A percentile compares a stretch with the other conserved stretches of the same genome.
Evolutionary conservation across 1,284 basidiomycete genomes (phyloP).

Genomic region (Albatrellus sp.): DNA sequence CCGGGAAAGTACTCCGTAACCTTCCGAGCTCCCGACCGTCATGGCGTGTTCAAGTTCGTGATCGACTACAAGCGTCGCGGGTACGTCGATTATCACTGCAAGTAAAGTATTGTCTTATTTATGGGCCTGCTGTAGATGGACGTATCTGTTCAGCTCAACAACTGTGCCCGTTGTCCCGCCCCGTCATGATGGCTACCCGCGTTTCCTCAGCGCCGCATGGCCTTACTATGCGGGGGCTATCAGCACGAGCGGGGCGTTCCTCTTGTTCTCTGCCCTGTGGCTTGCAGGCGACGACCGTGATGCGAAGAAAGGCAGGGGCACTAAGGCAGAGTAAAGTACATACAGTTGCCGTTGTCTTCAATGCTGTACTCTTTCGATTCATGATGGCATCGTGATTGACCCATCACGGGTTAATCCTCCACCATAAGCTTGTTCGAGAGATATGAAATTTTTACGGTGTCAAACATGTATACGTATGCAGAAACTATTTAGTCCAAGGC

Average conservation of each 20-base stretch:
- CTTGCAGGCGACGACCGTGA: slow-evolving; percentile 61
- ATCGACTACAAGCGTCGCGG: slow-evolving; percentile 84
- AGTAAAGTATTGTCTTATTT: not conserved
- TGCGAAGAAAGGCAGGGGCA: slow-evolving; percentile 27
- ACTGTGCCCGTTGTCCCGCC: slow-evolving; percentile 87
- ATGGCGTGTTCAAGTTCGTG: slow-evolving; percentile 96
- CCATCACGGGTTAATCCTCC: no score
- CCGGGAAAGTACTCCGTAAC: slow-evolving; percentile 64
- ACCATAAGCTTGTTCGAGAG: no score
- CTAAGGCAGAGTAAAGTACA: slow-evolving; percentile 35
- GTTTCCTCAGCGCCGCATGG: slow-evolving; percentile 90
- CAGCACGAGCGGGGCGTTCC: slow-evolving; percentile 74
- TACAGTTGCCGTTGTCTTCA: no score
- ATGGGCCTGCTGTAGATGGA: slow-evolving; percentile 35
- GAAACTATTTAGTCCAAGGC: no score
- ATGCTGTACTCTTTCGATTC: no score
- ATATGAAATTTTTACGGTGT: no score
- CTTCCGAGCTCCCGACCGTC: slow-evolving; percentile 86
- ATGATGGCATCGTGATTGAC: no score
- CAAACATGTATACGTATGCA: no score
- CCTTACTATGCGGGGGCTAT: slow-evolving; percentile 89
- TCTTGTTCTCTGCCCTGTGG: slow-evolving; percentile 80
- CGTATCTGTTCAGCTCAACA: slow-evolving; percentile 60
- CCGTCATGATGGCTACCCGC: slow-evolving; percentile 87
- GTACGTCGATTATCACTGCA: slow-evolving; percentile 28